Base-by-base conservation (phyloP, 768 basidiomycete species). In the Xanthoconium stramineum region DNA sequence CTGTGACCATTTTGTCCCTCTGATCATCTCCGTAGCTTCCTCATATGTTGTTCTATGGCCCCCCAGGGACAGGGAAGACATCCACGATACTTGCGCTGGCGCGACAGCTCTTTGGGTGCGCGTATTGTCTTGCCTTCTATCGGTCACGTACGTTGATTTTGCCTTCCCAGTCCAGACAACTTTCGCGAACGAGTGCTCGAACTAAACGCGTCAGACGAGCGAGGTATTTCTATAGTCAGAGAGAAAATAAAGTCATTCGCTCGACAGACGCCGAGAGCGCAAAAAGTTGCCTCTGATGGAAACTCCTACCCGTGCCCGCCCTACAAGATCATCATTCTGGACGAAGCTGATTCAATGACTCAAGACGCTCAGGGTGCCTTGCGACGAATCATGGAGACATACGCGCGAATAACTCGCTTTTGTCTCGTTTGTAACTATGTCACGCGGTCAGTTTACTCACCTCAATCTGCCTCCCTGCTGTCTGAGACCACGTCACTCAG, bases 161-260 rank as follows among this genome's bases (percentile, higher is more conserved):
- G 17, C 5, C 36, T 36, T 38, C n/a, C 17, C 62, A 96, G 95
- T 28, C 97, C 96, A 50, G 95, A 98, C 60, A 91, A 97, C 69
- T 97, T 98, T 67, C 82, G 87, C 55, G 85, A 88, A 35, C 84
- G 97, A 12, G 96, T 99, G 1, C 82, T 99, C 15, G 97, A 99
- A 69, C 78, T 99, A 15, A 99, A 99, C 72, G 97, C 97, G 7
- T 98, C 97, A 5, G 97, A 99, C 68, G 97, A 99, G 71, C 88
- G 97, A 65, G 97, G 97, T 38, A 99, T 99, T 68, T 77, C 83
- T 56, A 94, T 99, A 57, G 97, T 99, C 14, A 83, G 97, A 63
- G 97, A 99, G 56, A 99, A 99, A 76, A 89, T 99, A 79, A 99
- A 99, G 75, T 86, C 88, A 68, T 99, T 99, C 74, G 97, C 97